phyloP scores from a whole-genome alignment of 2,329 filamentous ascomycete species.

The Phialophora tarda region DNA sequence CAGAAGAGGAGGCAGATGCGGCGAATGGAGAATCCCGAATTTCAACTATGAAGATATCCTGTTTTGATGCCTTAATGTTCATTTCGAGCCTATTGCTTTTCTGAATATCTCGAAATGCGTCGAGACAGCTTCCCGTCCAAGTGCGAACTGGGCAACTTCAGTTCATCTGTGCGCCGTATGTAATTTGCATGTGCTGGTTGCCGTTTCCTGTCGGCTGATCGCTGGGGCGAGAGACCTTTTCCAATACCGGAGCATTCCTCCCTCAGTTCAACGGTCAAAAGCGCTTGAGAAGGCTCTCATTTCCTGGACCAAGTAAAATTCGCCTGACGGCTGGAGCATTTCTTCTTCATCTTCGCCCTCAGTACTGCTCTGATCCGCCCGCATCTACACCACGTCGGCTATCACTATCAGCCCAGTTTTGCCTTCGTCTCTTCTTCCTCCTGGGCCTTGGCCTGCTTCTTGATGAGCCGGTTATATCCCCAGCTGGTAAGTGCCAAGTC shows the following conservation, averaged over 20 bases:
- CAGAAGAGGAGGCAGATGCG: background rate
- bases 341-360: background rate
- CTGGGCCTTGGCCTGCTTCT: background rate
- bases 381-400: background rate
- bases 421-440: background rate
- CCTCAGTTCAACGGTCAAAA: background rate
- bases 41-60: background rate
- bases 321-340: background rate
- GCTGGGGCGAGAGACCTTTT: background rate
- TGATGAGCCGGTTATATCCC: conserved; percentile 5
- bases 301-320: background rate
- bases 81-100: background rate
- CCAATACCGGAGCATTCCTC: background rate
- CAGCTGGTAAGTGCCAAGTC: conserved; percentile 21
- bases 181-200: background rate
- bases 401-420: background rate
- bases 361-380: background rate
- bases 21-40: too few relatives aligned
- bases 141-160: too few relatives aligned
- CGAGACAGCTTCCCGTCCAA: background rate
- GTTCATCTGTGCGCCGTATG: background rate
- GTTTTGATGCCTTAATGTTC: background rate
- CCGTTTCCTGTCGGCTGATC: background rate
- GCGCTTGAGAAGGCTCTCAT: background rate
- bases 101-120: background rate